Conservation (phyloP, 2,329 filamentous ascomycete species). For the Arthrobotrys conoides region DNA sequence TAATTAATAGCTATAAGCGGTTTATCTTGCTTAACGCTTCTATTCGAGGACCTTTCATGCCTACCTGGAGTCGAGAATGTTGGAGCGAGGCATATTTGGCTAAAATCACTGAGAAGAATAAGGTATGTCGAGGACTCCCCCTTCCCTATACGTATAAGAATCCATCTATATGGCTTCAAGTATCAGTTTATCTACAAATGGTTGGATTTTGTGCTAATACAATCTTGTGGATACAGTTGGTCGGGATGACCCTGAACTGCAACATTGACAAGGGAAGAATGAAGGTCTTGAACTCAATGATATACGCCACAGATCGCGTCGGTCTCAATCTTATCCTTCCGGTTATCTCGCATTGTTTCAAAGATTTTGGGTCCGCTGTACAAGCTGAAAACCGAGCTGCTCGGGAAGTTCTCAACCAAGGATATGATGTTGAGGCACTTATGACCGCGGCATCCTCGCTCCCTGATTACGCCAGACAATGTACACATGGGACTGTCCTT, state of each 20-base stretch:
- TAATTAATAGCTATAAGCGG: slow-evolving; percentile 66
- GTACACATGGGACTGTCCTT: slow-evolving; percentile 16
- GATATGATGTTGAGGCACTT: slow-evolving; percentile 14
- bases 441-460: slow-evolving; percentile 6
- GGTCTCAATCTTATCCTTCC: slow-evolving; percentile 67
- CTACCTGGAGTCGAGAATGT: slow-evolving; percentile 65
- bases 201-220: not conserved
- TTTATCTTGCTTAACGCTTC: slow-evolving; percentile 67
- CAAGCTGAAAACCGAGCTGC: slow-evolving; percentile 19
- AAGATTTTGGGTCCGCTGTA: not conserved
- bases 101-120: slow-evolving; percentile 65
- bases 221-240: slow-evolving; percentile 64
- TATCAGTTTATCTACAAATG: not conserved
- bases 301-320: slow-evolving; percentile 67
- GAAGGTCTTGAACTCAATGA: slow-evolving; percentile 66
- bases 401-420: slow-evolving; percentile 1
- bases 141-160: not conserved
- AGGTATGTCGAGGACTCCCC: slow-evolving; percentile 61
- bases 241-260: slow-evolving; percentile 67
- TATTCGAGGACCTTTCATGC: slow-evolving; percentile 67
- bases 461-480: slow-evolving; percentile 8
- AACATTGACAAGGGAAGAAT: slow-evolving; percentile 64
- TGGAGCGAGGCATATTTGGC: slow-evolving; percentile 67
- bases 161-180: not conserved
- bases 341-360: slow-evolving; percentile 7